Percentiles rank a stretch among this genome's conserved stretches.
Conservation (phyloP, 371 early-diverging fungal species). For the Thermomucor indicae-seudaticae region DNA sequence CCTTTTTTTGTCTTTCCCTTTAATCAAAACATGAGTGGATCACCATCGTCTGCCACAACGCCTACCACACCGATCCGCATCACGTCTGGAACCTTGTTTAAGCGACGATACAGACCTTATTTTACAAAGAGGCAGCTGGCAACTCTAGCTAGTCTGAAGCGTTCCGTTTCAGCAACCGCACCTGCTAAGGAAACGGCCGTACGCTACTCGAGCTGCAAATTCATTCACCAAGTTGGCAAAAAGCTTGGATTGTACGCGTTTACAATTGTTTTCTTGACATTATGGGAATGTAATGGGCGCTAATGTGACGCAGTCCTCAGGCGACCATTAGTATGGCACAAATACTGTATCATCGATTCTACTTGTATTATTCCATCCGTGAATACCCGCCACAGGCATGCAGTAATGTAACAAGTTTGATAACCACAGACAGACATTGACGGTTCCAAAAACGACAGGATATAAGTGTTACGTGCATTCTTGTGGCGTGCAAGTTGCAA, state of each 20-base stretch:
- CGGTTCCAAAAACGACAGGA: conserved; percentile 29
- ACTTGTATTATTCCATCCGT: conserved; percentile 56
- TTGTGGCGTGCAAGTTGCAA: conserved; percentile 76
- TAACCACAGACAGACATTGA: too few relatives aligned
- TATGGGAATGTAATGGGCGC: neutral
- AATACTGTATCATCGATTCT: conserved; percentile 67
- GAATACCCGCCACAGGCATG: conserved; percentile 39
- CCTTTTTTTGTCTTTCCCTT: neutral
- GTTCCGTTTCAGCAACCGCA: conserved; percentile 10
- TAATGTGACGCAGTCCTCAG: conserved; percentile 50
- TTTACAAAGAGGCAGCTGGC: conserved; percentile 40
- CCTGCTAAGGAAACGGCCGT: conserved; percentile 26
- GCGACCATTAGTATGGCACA: conserved; percentile 72
- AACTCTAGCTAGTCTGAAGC: conserved; percentile 24
- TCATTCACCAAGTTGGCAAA: conserved; percentile 45
- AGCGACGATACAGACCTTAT: conserved; percentile 37
- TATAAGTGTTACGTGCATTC: conserved; percentile 61
- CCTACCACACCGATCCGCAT: conserved; percentile 27
- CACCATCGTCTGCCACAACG: conserved; percentile 17
- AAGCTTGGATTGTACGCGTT: conserved; percentile 43
- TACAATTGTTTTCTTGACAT: neutral
- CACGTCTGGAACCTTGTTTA: conserved; percentile 28
- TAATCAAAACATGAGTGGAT: conserved; percentile 16
- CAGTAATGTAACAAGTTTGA: conserved; percentile 3
- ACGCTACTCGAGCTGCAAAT: conserved; percentile 40